These are phyloP conservation scores for Cutaneotrichosporon spelunceum DNA, from an alignment of 1,284 basidiomycete genomes.

Conservation along the genomic window DNA sequence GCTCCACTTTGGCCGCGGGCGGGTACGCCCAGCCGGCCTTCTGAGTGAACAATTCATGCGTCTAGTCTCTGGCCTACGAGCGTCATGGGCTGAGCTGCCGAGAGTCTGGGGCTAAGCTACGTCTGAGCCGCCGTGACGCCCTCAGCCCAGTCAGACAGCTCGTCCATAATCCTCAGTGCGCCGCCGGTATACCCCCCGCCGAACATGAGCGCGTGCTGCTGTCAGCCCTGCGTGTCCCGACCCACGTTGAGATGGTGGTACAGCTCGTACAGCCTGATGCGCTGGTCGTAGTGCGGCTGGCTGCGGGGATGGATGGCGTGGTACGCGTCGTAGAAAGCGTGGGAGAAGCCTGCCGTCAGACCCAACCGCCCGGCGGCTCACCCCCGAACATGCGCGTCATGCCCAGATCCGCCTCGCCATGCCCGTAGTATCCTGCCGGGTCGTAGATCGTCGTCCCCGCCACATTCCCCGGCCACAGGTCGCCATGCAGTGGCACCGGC, in stretches of 20 bases:
- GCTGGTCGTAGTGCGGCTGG: slow-evolving; percentile 68
- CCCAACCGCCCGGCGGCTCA: slow-evolving; percentile 17
- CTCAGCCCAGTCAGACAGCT: slow-evolving; percentile 38
- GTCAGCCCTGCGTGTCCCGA: slow-evolving; percentile 1
- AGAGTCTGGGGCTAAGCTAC: neutral
- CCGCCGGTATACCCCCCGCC: slow-evolving; percentile 42
- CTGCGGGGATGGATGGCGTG: slow-evolving; percentile 66
- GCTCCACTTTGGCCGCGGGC: neutral
- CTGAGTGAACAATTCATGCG: no score
- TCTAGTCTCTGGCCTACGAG: no score
- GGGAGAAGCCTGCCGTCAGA: slow-evolving; percentile 58
- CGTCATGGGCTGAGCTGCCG: no score
- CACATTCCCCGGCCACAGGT: slow-evolving; percentile 63
- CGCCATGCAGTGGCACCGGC: slow-evolving; percentile 78
- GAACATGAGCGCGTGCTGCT: slow-evolving; percentile 49
- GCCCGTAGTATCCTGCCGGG: slow-evolving; percentile 76
- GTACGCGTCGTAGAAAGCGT: slow-evolving; percentile 69
- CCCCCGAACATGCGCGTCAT: slow-evolving; percentile 80
- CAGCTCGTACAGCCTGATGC: slow-evolving; percentile 72
- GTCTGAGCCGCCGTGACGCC: neutral
- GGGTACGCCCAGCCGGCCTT: no score
- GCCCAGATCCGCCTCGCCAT: slow-evolving; percentile 80
- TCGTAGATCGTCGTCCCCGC: slow-evolving; percentile 72
- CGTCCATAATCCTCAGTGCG: slow-evolving; percentile 42
- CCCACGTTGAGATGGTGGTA: slow-evolving; percentile 76